These are phyloP conservation scores for Stygiomarasmius scandens DNA, from an alignment of 1,284 basidiomycete genomes.

Conservation along the genomic window DNA sequence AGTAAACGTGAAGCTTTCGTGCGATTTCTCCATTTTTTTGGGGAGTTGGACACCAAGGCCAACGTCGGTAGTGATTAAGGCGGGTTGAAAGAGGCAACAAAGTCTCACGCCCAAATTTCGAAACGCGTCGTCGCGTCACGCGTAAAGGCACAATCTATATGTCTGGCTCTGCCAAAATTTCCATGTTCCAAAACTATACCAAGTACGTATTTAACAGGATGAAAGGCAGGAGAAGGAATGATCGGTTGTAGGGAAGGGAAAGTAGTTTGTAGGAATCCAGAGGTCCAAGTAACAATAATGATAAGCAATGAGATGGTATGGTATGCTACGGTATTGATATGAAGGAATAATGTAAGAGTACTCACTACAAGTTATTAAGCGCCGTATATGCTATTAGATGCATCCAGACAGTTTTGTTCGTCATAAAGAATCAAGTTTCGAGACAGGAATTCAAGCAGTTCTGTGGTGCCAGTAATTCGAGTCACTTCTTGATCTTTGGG, in stretches of 20 bases:
- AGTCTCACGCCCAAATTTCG: neutral
- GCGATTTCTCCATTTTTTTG: constrained; percentile 23
- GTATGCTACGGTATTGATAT: neutral
- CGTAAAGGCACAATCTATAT: neutral
- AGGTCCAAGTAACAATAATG: neutral
- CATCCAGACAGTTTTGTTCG: neutral
- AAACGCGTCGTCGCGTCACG: neutral
- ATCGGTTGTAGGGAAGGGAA: neutral
- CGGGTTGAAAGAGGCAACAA: neutral
- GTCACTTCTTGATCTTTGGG: too few relatives aligned
- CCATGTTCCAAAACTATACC: neutral
- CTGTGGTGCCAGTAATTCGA: neutral
- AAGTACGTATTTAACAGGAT: neutral
- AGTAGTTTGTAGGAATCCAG: neutral
- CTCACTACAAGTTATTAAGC: neutral
- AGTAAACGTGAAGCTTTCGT: constrained; percentile 68
- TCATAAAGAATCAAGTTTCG: neutral
- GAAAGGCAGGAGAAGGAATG: neutral
- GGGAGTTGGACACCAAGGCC: neutral
- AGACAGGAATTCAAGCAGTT: too few relatives aligned
- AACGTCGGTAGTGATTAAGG: neutral
- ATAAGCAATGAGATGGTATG: neutral
- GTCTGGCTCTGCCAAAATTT: neutral
- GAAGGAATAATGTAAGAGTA: neutral
- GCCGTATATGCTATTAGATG: neutral